Base-by-base conservation (phyloP, 345 rosid genomes). In the Hypericum perforatum region DNA sequence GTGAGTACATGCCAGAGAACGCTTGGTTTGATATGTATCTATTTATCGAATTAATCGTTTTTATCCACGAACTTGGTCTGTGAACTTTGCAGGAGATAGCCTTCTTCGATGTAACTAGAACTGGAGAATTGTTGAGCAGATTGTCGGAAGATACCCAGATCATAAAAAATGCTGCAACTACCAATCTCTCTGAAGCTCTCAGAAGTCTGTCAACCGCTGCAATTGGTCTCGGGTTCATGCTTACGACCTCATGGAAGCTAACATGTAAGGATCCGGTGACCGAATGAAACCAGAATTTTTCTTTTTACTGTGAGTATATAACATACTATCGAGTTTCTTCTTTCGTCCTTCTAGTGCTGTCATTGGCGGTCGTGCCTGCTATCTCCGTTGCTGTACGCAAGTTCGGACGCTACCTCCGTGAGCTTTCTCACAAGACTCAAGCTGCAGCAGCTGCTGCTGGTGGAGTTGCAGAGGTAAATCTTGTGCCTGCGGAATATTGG, bases 81-180 rank as follows among this genome's bases (percentile, higher is more conserved):
- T 39, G 40, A 50, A 10, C 52, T 45, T 56, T 39, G 56, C 75
- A 79, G 82, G 86, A 80, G 57, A 77, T 81, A 53, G 84, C 81
- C 47, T 81, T 81, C 66, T 81, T 43, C 63, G 84, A 76, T 69
- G 84, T 81, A 45, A 76, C 84, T 22, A 57, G 81, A 61, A 81
- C 87, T 2, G 87, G 87, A 39, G 87, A 81, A 61, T 81, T 81
- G 61, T 70, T 81, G 38, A 81, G 84, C 61, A 74, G 87, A 65
- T 66, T 81, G 38, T 78, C 84, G 0, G 84, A 81, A 69, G 84
- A 81, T 57, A 81, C 87, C 0, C 87, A 81, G 60, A 78, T 81
- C 42, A 81, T 81, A 16, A 78, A 81, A 58, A 81, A 81, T 66
- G 87, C 87, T 58, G 87, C 87, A 59, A 81, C 87, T 5, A 64